Percentiles rank a stretch among this genome's conserved stretches.
Conservation (phyloP, 202 grass and related monocot genomes). For the Musa balbisiana region DNA sequence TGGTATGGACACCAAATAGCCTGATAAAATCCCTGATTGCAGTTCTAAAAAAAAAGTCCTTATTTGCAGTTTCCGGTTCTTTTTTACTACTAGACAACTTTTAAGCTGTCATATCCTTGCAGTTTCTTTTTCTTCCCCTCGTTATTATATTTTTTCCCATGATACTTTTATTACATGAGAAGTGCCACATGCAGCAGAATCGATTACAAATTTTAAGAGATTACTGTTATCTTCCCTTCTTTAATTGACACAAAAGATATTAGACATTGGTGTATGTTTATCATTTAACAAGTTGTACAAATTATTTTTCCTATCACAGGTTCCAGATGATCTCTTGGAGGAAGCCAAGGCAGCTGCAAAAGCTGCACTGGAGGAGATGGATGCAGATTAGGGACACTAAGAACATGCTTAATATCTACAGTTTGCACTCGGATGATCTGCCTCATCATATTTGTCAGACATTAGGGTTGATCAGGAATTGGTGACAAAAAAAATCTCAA, state of each 20-base stretch:
- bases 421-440: neutral
- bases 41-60: too few species aligned
- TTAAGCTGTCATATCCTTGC: too few species aligned
- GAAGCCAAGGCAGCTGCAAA: constrained; percentile 55
- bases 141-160: neutral
- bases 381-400: constrained; percentile 46
- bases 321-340: constrained; percentile 55
- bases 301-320: constrained; percentile 19
- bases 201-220: neutral
- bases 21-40: neutral
- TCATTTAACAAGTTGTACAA: neutral
- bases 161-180: neutral
- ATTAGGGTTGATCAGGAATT: neutral
- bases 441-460: too few species aligned
- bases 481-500: too few species aligned
- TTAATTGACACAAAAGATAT: too few species aligned
- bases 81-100: too few species aligned
- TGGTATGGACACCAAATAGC: neutral
- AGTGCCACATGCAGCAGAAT: neutral
- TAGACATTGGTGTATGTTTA: neutral
- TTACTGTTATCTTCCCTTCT: neutral
- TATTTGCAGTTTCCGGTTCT: too few species aligned
- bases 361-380: constrained; percentile 71
- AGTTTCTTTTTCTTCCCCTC: too few species aligned
- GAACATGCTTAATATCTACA: neutral